A percentile compares a stretch with the other conserved stretches of the same genome.
These are phyloP conservation scores for Urtica urens DNA, from an alignment of 306 rosid genomes.

Conservation along the genomic window DNA sequence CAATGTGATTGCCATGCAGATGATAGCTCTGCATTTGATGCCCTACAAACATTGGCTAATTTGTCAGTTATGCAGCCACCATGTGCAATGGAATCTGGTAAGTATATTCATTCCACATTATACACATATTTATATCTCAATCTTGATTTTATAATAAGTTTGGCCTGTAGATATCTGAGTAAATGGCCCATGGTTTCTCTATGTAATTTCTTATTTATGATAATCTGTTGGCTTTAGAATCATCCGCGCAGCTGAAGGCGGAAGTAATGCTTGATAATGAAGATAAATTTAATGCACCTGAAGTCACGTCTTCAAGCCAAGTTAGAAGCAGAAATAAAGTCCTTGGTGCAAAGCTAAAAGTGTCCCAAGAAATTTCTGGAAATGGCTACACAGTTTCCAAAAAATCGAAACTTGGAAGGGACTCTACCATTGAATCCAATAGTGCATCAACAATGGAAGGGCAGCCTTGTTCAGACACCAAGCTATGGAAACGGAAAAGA, in stretches of 20 bases:
- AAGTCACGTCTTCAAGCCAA: constrained; percentile 51
- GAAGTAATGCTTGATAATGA: constrained; percentile 38
- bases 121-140: background rate
- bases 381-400: constrained; percentile 33
- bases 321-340: constrained; percentile 39
- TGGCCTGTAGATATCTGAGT: constrained; percentile 2
- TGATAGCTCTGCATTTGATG: constrained; percentile 56
- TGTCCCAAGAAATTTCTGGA: constrained; percentile 22
- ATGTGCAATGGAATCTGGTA: constrained; percentile 60
- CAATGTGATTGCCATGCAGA: constrained; percentile 26
- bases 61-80: constrained; percentile 65
- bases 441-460: constrained; percentile 28
- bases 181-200: background rate
- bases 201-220: constrained; percentile 3
- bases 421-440: constrained; percentile 19
- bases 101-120: constrained; percentile 3
- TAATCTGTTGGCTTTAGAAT: constrained; percentile 31
- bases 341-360: constrained; percentile 24
- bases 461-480: constrained; percentile 27
- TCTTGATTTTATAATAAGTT: background rate
- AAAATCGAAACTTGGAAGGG: constrained; percentile 59
- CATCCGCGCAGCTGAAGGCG: constrained; percentile 58
- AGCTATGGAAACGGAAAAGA: constrained; percentile 45
- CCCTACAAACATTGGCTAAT: constrained; percentile 78
- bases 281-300: constrained; percentile 42